These are phyloP conservation scores for Tylopilus intermedius DNA, from an alignment of 768 basidiomycete genomes.

Conservation along the genomic window DNA sequence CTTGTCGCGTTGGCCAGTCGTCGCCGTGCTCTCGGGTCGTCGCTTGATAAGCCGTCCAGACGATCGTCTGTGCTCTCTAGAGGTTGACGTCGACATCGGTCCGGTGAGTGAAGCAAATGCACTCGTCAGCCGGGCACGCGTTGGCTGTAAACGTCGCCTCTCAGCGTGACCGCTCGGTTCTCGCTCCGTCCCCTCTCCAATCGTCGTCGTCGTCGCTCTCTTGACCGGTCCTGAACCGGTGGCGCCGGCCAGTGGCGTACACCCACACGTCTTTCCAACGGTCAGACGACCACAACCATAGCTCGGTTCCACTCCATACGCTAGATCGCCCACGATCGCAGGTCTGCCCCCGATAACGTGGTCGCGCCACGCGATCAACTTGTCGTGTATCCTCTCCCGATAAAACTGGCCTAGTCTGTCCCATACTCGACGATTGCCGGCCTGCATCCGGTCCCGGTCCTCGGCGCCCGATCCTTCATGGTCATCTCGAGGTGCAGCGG, in stretches of 20 bases:
- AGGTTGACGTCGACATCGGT: slow-evolving; percentile 6
- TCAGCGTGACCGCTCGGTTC: neutral
- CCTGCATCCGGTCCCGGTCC: neutral
- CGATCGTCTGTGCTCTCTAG: neutral
- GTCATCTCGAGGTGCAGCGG: slow-evolving; percentile 4
- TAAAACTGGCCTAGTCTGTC: neutral
- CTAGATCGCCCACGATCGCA: neutral
- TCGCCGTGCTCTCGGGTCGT: slow-evolving; percentile 4
- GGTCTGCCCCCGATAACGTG: neutral
- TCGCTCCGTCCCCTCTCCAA: neutral
- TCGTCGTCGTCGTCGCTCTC: neutral
- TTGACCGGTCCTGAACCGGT: slow-evolving; percentile 4
- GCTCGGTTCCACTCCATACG: neutral
- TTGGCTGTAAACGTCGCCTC: neutral
- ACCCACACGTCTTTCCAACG: neutral
- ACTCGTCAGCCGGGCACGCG: slow-evolving; percentile 1
- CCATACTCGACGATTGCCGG: neutral
- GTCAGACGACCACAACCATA: neutral
- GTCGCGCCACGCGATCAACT: slow-evolving; percentile 11
- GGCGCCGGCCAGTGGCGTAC: slow-evolving; percentile 13
- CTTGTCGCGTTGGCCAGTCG: neutral
- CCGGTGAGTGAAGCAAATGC: neutral
- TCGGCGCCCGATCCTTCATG: neutral
- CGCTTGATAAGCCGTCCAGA: slow-evolving; percentile 9
- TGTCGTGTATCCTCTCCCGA: slow-evolving; percentile 5